Conservation (phyloP, 306 rosid species). For the Rubus parviflorus region DNA sequence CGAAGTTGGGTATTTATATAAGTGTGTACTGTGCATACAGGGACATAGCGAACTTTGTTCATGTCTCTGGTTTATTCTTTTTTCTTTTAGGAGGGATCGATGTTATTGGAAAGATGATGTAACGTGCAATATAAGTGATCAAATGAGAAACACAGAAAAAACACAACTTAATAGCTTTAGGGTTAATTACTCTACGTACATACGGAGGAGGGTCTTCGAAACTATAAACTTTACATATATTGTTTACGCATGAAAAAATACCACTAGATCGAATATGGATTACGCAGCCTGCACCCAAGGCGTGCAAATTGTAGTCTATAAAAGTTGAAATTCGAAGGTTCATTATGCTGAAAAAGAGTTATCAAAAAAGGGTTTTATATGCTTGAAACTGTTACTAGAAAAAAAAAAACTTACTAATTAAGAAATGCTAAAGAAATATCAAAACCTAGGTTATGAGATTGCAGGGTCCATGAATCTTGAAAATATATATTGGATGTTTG, state of each 20-base stretch:
- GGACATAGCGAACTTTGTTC: conserved; percentile 19
- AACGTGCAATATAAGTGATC: conserved; percentile 1
- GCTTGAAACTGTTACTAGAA: too few relatives aligned
- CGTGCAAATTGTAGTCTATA: not conserved
- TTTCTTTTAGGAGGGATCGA: not conserved
- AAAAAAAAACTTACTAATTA: not conserved
- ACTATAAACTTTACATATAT: not conserved
- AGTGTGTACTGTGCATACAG: not conserved
- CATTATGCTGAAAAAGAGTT: too few relatives aligned
- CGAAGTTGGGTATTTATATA: conserved; percentile 26
- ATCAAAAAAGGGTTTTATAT: too few relatives aligned
- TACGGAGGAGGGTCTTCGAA: not conserved
- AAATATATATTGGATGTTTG: not conserved
- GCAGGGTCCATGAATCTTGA: not conserved
- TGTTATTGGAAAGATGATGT: conserved; percentile 12
- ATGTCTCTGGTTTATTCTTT: not conserved
- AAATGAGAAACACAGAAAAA: not conserved
- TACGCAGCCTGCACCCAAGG: not conserved
- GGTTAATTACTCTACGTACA: not conserved
- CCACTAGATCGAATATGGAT: too few relatives aligned
- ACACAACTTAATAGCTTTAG: not conserved
- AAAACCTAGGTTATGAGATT: not conserved
- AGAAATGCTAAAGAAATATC: not conserved
- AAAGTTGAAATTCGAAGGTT: too few relatives aligned
- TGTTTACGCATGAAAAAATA: too few relatives aligned